Evolutionary conservation across 179 eudicot genomes (phyloP), one percentile per base, ranked within the genome.

Genomic region (Dionaea muscipula): DNA sequence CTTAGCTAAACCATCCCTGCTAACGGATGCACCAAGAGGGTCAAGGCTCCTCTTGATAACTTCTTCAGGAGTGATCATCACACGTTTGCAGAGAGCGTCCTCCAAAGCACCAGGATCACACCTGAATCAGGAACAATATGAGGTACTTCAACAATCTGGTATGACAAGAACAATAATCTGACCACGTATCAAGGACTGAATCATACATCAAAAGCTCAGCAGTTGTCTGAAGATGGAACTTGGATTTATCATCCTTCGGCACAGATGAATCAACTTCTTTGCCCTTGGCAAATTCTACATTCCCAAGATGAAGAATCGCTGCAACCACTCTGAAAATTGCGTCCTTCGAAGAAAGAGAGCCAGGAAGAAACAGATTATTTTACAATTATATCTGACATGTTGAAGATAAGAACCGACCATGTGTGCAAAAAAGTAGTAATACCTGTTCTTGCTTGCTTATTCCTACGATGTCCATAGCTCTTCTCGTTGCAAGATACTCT

Each of bases 401-500:
- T 20, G 16, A 37, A 37, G 27, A 8, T 26, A 44, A 15, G 50
- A 57, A 47, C 41, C 44, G 61, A 41, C 51, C 20, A 62, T 57
- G 47, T 31, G 10, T 37, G 31, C 12, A 35, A 37, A 40, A 40
- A 31, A 8, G 47, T 22, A 22, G 28, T 6, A 19, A n/a, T 71
- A 91, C 98, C 94, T 91, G 98, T 44, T 91, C 94, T 61, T 74
- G 67, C 62, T 77, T 68, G 71, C 91, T 78, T 53, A 91, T 81
- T 22, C 98, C 94, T 51, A 91, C 96, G 51, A 91, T 62, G 78
- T 78, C 98, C 98, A 91, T 91, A 48, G 98, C 96, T 71, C 96
- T 82, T 73, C 94, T 87, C 28, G 94, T 87, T 26, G 82, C 89
- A 61, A 91, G 82, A 74, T 82, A 91, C 28, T 84, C 96, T 53